Conservation (phyloP, 495 filamentous ascomycete genomes). For the Pseudotulostoma volvatum region DNA sequence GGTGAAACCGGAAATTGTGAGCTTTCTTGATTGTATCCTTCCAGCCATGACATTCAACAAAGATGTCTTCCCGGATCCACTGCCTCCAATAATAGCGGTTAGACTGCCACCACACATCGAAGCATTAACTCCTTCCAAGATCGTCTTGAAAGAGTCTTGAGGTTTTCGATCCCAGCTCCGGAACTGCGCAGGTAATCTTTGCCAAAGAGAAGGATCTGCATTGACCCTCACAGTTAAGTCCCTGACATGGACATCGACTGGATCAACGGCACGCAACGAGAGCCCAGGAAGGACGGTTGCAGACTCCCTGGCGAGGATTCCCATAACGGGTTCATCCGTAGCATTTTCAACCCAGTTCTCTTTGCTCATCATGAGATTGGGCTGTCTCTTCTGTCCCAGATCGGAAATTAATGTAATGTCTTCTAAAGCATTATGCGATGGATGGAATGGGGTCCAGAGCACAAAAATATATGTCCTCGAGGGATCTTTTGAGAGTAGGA, state of each 20-base stretch:
- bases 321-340: too few relatives aligned
- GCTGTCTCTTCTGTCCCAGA: too few relatives aligned
- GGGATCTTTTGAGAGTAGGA: too few relatives aligned
- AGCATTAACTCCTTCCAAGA: conserved; percentile 38
- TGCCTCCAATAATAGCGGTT: conserved; percentile 57
- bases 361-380: too few relatives aligned
- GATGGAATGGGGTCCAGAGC: too few relatives aligned
- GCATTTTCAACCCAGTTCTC: too few relatives aligned
- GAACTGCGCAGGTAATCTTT: conserved; percentile 10
- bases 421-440: too few relatives aligned
- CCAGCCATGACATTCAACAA: conserved; percentile 53
- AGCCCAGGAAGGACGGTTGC: too few relatives aligned
- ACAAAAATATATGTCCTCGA: too few relatives aligned
- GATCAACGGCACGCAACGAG: conserved; percentile 42
- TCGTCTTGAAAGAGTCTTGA: conserved; percentile 12
- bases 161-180: conserved; percentile 11
- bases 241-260: conserved; percentile 39
- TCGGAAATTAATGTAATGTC: too few relatives aligned
- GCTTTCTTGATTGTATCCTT: conserved; percentile 37
- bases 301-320: too few relatives aligned
- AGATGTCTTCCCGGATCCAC: conserved; percentile 59
- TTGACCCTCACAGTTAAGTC: conserved; percentile 40
- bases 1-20: conserved; percentile 35
- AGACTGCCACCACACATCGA: conserved; percentile 43
- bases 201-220: conserved; percentile 27